phyloP scores from a whole-genome alignment of 192 early-diverging fungal species.

The Funneliformis mosseae region DNA sequence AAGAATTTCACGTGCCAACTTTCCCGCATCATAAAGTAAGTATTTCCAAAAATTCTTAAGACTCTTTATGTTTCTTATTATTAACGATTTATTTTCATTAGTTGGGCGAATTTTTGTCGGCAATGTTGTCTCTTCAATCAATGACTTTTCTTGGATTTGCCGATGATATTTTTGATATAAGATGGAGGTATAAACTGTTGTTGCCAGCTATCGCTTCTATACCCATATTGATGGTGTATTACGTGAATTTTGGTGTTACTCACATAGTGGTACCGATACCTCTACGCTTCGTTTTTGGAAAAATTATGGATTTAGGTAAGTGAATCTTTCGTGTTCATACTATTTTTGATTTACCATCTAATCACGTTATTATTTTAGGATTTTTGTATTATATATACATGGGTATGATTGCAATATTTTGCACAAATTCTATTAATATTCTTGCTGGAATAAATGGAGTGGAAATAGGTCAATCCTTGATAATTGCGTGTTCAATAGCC shows the following conservation, averaged over 20 bases:
- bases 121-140: slow-evolving; percentile 86
- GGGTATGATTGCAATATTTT: slow-evolving; percentile 85
- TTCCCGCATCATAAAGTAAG: slow-evolving; percentile 78
- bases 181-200: slow-evolving; percentile 95
- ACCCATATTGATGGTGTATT: slow-evolving; percentile 93
- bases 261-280: slow-evolving; percentile 86
- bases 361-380: slow-evolving; percentile 47
- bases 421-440: slow-evolving; percentile 98
- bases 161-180: slow-evolving; percentile 95
- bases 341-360: not conserved
- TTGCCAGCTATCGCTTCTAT: slow-evolving; percentile 91
- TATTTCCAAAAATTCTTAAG: not conserved
- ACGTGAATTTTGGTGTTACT: slow-evolving; percentile 85
- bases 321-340: not conserved
- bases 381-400: slow-evolving; percentile 94
- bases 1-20: slow-evolving; percentile 45
- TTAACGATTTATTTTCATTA: slow-evolving; percentile 35
- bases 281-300: slow-evolving; percentile 71
- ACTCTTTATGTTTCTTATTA: not conserved
- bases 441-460: slow-evolving; percentile 98
- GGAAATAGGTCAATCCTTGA: slow-evolving; percentile 89
- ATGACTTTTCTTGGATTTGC: slow-evolving; percentile 99
- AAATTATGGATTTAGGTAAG: slow-evolving; percentile 79
- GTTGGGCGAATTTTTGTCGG: slow-evolving; percentile 91
- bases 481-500: slow-evolving; percentile 86